These are phyloP conservation scores for Brassica carinata DNA, from an alignment of 345 rosid species.

Conservation along the genomic window DNA sequence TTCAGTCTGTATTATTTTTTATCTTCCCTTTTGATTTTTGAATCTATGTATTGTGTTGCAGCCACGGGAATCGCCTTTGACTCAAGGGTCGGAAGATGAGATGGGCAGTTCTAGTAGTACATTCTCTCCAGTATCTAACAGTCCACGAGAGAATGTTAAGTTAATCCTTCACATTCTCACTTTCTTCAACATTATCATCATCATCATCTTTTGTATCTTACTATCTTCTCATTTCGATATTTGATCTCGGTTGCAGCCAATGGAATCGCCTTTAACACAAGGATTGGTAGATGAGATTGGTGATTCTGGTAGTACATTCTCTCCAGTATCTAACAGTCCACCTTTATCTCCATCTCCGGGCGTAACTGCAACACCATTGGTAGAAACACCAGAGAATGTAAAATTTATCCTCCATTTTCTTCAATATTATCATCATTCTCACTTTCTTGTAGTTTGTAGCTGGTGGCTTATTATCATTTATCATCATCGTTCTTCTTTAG, in stretches of 20 bases:
- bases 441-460: not conserved
- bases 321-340: not conserved
- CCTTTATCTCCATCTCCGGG: not conserved
- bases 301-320: constrained; percentile 28
- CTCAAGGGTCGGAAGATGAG: constrained; percentile 26
- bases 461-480: not conserved
- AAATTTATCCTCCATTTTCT: not conserved
- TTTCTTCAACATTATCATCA: no score
- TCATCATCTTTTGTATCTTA: not conserved
- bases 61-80: constrained; percentile 42
- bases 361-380: not conserved
- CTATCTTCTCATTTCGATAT: no score
- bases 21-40: not conserved
- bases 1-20: not conserved
- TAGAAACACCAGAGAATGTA: not conserved
- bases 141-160: not conserved
- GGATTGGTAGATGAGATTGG: constrained; percentile 22
- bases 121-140: not conserved
- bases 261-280: constrained; percentile 36
- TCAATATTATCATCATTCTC: not conserved
- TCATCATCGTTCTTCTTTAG: not conserved
- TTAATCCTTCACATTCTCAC: not conserved
- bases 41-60: constrained; percentile 21
- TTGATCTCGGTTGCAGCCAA: constrained; percentile 33
- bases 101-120: constrained; percentile 30